These are phyloP conservation scores for Mycena rebaudengoi DNA, from an alignment of 768 basidiomycete genomes.

Conservation along the genomic window DNA sequence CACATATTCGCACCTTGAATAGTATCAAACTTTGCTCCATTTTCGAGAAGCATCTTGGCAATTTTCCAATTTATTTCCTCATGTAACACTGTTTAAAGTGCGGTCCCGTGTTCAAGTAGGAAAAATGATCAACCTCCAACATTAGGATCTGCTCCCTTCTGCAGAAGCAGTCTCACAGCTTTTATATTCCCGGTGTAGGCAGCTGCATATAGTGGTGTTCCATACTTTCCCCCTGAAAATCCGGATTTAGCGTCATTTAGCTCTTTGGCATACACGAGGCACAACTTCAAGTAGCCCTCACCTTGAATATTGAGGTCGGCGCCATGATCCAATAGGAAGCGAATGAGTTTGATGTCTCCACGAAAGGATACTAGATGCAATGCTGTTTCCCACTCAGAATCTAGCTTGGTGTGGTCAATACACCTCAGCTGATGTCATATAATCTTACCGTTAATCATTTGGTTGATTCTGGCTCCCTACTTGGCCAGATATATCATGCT, in stretches of 20 bases:
- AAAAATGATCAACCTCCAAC: too few species aligned
- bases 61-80: too few species aligned
- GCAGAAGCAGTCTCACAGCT: too few species aligned
- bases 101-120: too few species aligned
- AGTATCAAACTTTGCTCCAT: background rate
- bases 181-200: too few species aligned
- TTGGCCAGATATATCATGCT: background rate
- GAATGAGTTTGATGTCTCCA: background rate
- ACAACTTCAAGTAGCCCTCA: background rate
- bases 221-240: too few species aligned
- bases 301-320: background rate
- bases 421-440: background rate
- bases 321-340: background rate
- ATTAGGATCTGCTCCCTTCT: too few species aligned
- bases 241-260: too few species aligned
- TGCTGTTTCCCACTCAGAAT: background rate
- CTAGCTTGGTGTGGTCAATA: background rate
- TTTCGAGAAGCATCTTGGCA: background rate
- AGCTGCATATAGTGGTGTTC: too few species aligned
- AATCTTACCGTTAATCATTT: background rate
- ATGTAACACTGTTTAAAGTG: background rate
- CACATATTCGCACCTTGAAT: background rate
- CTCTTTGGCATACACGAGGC: background rate
- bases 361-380: background rate
- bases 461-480: constrained; percentile 5